Base-by-base conservation (phyloP, 371 early-diverging fungal genomes). In the Rhizoclosmatium hyalinum region DNA sequence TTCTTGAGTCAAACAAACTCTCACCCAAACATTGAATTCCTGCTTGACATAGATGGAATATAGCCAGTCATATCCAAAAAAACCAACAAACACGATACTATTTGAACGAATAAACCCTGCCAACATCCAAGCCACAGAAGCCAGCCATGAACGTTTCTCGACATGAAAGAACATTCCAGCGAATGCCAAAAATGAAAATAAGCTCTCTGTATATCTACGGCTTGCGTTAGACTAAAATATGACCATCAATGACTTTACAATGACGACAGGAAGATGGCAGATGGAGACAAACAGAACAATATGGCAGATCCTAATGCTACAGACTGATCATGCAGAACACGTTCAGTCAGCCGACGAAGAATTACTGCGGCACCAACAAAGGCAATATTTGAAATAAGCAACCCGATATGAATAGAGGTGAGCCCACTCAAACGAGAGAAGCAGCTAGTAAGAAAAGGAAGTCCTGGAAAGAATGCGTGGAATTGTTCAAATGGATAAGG, bases 401-500 rank as follows among this genome's bases (percentile, higher is more conserved):
- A 76, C 3, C 95, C 97, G 0, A 90, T 80, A 1, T 93, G 60
- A 0, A 91, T 78, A 4, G 70, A 58, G 17, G 19, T 8, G 14
- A 24, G 32, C 24, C 19, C 68, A 8, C n/a, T 19, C 17, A 21
- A 60, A 17, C 10, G 19, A 8, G 63, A 32, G 32, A 70, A 8
- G 6, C 12, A 5, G 4, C 71, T 14, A 42, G 53, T 84, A 21
- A 91, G 61, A 12, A 89, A 60, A 0, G 97, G 96, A 68, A 93
- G 77, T 39, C 94, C 80, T 3, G 98, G 97, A 81, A 96, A 94
- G 81, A 98, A 98, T 0, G 98, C 98, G 80, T 92, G 89, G 78
- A 92, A 92, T 77, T 97, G 94, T 77, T 98, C 98, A 79, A 89
- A 94, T 0, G 88, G 77, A 79, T 97, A 97, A 8, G 95, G 95